These are phyloP conservation scores for Globisporangium solare DNA, from an alignment of 352 stramenopile genomes.

Conservation along the genomic window DNA sequence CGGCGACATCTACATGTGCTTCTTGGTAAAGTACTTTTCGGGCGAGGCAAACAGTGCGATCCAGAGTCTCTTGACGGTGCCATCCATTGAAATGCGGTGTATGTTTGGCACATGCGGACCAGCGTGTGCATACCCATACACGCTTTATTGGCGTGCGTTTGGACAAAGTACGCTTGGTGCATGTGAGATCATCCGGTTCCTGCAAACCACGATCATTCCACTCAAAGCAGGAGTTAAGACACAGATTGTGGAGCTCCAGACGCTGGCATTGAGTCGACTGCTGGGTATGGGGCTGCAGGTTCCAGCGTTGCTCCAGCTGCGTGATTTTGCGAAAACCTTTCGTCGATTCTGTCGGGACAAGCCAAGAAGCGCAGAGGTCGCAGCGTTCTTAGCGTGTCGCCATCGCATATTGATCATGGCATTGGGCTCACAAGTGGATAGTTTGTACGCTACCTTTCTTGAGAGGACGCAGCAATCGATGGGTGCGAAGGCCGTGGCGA, in stretches of 20 bases:
- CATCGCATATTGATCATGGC: conserved; percentile 30
- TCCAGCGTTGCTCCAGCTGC: conserved; percentile 53
- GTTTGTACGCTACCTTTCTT: conserved; percentile 39
- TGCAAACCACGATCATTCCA: conserved; percentile 41
- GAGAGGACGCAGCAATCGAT: conserved; percentile 31
- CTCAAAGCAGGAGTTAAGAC: conserved; percentile 47
- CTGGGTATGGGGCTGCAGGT: conserved; percentile 49
- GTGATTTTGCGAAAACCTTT: conserved; percentile 42
- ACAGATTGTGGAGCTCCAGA: conserved; percentile 54
- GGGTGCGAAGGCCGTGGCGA: conserved; percentile 9
- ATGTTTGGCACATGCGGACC: conserved; percentile 33
- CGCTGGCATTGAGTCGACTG: conserved; percentile 40
- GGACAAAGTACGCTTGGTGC: conserved; percentile 64
- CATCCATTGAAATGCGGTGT: conserved; percentile 49
- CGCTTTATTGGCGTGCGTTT: conserved; percentile 74
- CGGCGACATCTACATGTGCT: conserved; percentile 74
- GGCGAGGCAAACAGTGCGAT: conserved; percentile 42
- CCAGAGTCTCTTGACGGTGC: conserved; percentile 43
- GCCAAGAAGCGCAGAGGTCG: conserved; percentile 21
- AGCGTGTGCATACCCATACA: conserved; percentile 10
- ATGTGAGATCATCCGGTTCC: conserved; percentile 58
- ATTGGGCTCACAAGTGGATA: conserved; percentile 41
- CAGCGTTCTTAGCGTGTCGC: conserved; percentile 37
- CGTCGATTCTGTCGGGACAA: conserved; percentile 37
- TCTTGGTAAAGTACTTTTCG: conserved; percentile 65